A percentile compares a stretch with the other conserved stretches of the same genome.
These are phyloP conservation scores for Vitis labrusca DNA, from an alignment of 164 flowering plant species.

Conservation along the genomic window DNA sequence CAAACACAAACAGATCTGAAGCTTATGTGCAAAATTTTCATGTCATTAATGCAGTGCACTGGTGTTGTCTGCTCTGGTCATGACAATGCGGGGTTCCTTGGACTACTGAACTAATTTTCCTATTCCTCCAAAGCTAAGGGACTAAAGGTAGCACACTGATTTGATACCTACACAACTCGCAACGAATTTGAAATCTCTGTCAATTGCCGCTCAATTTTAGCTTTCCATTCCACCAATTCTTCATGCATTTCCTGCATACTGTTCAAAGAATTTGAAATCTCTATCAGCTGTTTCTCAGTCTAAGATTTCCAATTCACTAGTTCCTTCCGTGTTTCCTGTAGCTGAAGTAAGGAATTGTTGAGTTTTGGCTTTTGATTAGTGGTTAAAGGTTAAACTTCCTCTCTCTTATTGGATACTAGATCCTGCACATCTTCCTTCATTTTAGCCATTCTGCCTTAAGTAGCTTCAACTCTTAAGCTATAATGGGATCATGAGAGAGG, in stretches of 20 bases:
- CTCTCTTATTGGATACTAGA: constrained; percentile 19
- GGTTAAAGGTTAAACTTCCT: constrained; percentile 10
- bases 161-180: constrained; percentile 21
- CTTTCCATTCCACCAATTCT: constrained; percentile 30
- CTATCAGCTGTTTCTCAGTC: constrained; percentile 21
- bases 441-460: constrained; percentile 34
- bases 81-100: background rate
- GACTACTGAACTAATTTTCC: constrained; percentile 30
- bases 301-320: constrained; percentile 25
- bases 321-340: constrained; percentile 21
- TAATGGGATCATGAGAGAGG: constrained; percentile 13
- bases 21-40: constrained; percentile 3
- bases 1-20: no score
- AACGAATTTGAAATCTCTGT: constrained; percentile 26
- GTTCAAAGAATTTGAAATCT: constrained; percentile 31
- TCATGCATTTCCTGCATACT: constrained; percentile 28
- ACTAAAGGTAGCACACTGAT: constrained; percentile 14
- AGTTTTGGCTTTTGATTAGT: no score
- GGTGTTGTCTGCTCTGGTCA: no score
- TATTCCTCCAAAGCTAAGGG: constrained; percentile 30
- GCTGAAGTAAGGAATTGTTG: background rate
- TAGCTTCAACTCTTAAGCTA: constrained; percentile 22
- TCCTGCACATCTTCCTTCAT: constrained; percentile 35
- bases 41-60: no score
- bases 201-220: constrained; percentile 29